phyloP scores from a whole-genome alignment of 257 asterid genomes.

The Eucommia ulmoides region DNA sequence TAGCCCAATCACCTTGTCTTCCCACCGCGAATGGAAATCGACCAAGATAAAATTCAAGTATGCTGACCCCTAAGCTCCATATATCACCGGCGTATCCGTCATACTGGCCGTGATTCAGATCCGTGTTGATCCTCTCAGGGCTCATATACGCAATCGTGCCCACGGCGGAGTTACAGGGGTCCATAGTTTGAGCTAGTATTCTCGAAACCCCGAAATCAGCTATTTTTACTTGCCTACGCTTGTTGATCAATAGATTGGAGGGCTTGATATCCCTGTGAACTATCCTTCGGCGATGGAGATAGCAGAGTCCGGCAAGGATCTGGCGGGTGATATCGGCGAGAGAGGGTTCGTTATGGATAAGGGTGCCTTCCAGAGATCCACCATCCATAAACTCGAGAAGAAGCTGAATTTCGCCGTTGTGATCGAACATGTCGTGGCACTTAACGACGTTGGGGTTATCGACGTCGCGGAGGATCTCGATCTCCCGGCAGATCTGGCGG shows the following conservation, averaged over 20 bases:
- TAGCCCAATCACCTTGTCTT: constrained; percentile 4
- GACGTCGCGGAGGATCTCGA: constrained; percentile 2
- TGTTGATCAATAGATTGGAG: neutral
- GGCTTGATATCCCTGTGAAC: constrained; percentile 1
- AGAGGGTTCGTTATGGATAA: neutral
- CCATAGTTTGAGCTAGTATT: neutral
- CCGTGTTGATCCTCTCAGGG: neutral
- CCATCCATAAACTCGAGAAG: neutral
- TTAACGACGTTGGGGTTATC: constrained; percentile 1
- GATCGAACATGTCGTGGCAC: neutral
- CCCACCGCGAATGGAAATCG: constrained; percentile 1
- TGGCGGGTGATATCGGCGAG: neutral
- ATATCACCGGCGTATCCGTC: constrained; percentile 2
- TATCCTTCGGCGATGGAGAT: neutral
- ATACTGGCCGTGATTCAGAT: constrained; percentile 1
- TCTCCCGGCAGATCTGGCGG: constrained; percentile 1
- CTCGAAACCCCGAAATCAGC: constrained; percentile 2
- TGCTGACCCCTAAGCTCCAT: constrained; percentile 3
- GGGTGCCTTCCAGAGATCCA: constrained; percentile 1
- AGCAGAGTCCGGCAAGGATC: neutral
- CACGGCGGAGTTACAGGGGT: neutral
- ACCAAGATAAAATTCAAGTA: constrained; percentile 1
- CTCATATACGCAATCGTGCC: constrained; percentile 3
- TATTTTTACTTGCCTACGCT: neutral
- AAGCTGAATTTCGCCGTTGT: neutral